Evolutionary conservation across 1,284 basidiomycete species (phyloP), one percentile per base, ranked within the genome.

Genomic region (Veloboletus limbatus): DNA sequence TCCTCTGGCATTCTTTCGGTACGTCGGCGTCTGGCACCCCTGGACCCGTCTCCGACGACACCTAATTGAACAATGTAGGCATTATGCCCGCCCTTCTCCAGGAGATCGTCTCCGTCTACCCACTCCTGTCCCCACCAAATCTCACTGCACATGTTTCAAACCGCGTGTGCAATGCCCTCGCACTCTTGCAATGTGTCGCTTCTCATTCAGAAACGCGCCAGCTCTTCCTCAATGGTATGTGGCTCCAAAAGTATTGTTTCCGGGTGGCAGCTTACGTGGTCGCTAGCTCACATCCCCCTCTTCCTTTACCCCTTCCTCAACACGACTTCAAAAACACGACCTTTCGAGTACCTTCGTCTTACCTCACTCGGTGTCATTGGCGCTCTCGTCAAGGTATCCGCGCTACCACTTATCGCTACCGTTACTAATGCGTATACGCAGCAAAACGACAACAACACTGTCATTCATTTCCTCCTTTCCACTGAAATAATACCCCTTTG

Each of bases 401-500:
- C 18, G 2, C 21, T 30, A 17, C 27, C 18, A 39, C 30, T 24
- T 13, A 6, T 22, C 21, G 6, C 11, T 25, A 10, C 13, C 21
- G 33, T 35, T 18, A 27, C 50, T 54, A 40, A 55, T 38, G 17
- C 22, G 26, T 16, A 11, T 35, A 17, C 37, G 1, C 59, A 92
- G 88, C 94, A 97, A 89, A 98, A 98, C 67, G 97, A 99, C 73
- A 99, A 99, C 71, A 93, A 88, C 60, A 90, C 95, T 50, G 96
- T 99, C 56, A 99, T 99, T 69, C 97, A 98, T 70, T 99, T 99
- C 74, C 79, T 99, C 39, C 81, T 99, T 31, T 98, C 96, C 9
- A 99, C 97, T 42, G 97, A 99, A 74, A 99, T 99, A 68, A 99
- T 99, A 63, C 97, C 97, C 20, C 86, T 99, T 48, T 99, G 97